Base-by-base conservation (phyloP, 768 basidiomycete species). In the Phylloporus sp. region DNA sequence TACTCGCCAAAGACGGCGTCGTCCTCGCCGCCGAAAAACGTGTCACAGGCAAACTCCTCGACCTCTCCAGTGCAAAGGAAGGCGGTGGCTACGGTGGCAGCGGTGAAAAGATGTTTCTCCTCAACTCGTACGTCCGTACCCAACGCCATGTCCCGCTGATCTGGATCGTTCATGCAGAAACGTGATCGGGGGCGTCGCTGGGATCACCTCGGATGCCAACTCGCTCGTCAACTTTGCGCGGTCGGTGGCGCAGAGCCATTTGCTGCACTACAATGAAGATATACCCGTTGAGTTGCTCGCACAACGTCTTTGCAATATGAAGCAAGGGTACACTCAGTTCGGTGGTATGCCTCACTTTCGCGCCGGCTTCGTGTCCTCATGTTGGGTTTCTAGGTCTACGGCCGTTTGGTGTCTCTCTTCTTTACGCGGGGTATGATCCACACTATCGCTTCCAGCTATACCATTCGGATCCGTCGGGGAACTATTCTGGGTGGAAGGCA, bases 401-500 rank as follows among this genome's bases (percentile, higher is more conserved):
- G 38, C 97, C 97, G 16, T 99, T 97, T 71, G 97, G 97, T 61
- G 97, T 98, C 20, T 97, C 95, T 32, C 76, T 99, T 39, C 81
- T 99, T 32, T 98, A 98, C 59, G 94, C 95, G 10, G 97, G 97
- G 42, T 94, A 92, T 68, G 97, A 99, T 73, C 85, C 92, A 42
- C 89, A 97, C 68, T 93, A 97, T 71, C 74, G 84, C 51, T 97
- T 98, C 80, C 97, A 99, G 68, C 82, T 99, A 22, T 99, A 98
- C 76, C 94, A 97, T 69, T 94, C 92, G 7, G 97, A 98, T 67
- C 97, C 95, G 3, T 95, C 93, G 40, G 97, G 97, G 11, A 99
- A 98, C 72, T 99, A 97, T 72, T 90, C 88, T 0, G 95, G 95
- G 12, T 97, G 95, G 88, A 98, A 97, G 72, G 97, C 95, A 38